Conservation (phyloP, 805 yeast genomes). For the Kluyveromyces dobzhanskii region DNA sequence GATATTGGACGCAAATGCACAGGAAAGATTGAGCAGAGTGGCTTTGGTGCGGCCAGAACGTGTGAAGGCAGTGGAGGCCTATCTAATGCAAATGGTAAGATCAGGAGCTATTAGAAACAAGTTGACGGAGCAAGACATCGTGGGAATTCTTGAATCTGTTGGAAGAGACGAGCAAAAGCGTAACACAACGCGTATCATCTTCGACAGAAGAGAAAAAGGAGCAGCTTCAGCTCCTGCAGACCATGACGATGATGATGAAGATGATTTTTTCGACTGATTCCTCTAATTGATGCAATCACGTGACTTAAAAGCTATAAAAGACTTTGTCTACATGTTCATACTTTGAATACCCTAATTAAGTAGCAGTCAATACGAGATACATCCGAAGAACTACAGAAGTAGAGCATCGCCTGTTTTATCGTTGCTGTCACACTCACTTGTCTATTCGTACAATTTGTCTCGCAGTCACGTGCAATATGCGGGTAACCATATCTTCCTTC, state of each 20-base stretch:
- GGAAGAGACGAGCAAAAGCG: conserved; percentile 63
- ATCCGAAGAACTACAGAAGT: no score
- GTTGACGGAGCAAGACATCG: conserved; percentile 74
- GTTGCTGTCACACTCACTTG: no score
- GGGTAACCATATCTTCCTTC: no score
- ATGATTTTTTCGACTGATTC: conserved; percentile 37
- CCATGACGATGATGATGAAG: conserved; percentile 34
- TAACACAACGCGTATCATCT: conserved; percentile 57
- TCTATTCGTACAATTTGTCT: no score
- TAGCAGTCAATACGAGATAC: no score
- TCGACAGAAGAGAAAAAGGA: conserved; percentile 41
- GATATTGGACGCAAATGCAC: conserved; percentile 69
- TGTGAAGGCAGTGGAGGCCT: conserved; percentile 79
- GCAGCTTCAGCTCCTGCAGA: conserved; percentile 32
- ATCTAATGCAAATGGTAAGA: conserved; percentile 61
- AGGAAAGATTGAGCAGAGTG: conserved; percentile 81
- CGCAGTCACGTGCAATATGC: no score
- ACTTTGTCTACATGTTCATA: no score
- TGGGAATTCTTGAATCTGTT: conserved; percentile 72
- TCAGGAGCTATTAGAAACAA: conserved; percentile 67
- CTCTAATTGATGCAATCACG: no score
- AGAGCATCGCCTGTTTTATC: no score
- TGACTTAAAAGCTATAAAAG: no score
- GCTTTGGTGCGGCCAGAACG: conserved; percentile 86
- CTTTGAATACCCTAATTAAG: no score